phyloP scores from a whole-genome alignment of 2,329 filamentous ascomycete genomes.

The Paracoccidioides brasiliensis region DNA sequence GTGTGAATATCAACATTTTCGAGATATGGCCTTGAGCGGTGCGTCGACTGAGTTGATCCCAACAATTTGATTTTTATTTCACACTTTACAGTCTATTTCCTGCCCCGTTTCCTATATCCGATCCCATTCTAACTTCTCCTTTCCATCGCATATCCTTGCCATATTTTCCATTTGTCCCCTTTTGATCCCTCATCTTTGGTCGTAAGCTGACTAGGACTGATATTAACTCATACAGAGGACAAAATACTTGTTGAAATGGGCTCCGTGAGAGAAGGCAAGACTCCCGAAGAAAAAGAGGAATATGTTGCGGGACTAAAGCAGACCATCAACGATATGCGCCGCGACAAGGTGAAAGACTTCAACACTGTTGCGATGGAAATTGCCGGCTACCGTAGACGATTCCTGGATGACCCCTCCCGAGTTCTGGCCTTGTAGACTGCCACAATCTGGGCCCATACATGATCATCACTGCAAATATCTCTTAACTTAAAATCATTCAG shows the following conservation, averaged over 20 bases:
- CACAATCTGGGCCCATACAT: not conserved
- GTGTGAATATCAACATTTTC: slow-evolving; percentile 73
- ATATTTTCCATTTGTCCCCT: not conserved
- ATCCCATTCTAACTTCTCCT: slow-evolving; percentile 2
- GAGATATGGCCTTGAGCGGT: slow-evolving; percentile 59
- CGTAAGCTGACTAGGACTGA: slow-evolving; percentile 25
- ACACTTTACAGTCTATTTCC: slow-evolving; percentile 11
- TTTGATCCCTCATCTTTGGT: slow-evolving; percentile 3
- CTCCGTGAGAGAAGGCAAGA: slow-evolving; percentile 33
- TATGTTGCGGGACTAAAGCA: slow-evolving; percentile 35
- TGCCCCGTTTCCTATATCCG: not conserved
- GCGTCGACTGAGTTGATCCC: slow-evolving; percentile 38
- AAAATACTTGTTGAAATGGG: slow-evolving; percentile 39
- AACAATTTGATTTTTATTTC: slow-evolving; percentile 10
- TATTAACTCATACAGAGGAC: slow-evolving; percentile 35
- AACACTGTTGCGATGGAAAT: slow-evolving; percentile 36
- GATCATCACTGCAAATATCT: not conserved
- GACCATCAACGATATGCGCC: slow-evolving; percentile 38
- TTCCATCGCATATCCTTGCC: slow-evolving; percentile 9
- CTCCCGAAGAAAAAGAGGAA: slow-evolving; percentile 30
- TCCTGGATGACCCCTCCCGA: slow-evolving; percentile 34
- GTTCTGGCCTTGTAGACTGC: slow-evolving; percentile 31
- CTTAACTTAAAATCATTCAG: not conserved
- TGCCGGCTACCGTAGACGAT: slow-evolving; percentile 38
- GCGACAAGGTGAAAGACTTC: slow-evolving; percentile 38